A percentile compares a stretch with the other conserved stretches of the same genome.
These are phyloP conservation scores for Paxillus ammoniavirescens DNA, from an alignment of 768 basidiomycete genomes.

Conservation along the genomic window DNA sequence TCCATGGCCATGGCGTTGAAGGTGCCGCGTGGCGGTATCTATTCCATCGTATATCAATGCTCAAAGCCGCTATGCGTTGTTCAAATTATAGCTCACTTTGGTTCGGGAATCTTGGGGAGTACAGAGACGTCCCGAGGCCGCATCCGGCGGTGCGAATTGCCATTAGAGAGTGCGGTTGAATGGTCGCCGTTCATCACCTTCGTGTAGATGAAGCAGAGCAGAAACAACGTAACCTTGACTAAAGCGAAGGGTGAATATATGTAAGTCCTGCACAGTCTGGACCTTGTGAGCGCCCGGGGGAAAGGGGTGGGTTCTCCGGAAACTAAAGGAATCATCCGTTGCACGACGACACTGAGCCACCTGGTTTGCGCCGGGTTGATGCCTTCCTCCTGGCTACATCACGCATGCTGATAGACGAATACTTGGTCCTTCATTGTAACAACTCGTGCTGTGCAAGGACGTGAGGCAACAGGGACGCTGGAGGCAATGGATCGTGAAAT, in stretches of 20 bases:
- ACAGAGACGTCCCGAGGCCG: background rate
- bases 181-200: background rate
- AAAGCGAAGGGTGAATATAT: background rate
- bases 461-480: no score
- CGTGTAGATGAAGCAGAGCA: background rate
- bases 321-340: background rate
- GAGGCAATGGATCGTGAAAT: no score
- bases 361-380: background rate
- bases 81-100: background rate
- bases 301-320: background rate
- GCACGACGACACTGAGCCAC: background rate
- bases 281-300: background rate
- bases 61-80: no score
- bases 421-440: no score
- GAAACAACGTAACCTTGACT: background rate
- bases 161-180: background rate
- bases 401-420: background rate
- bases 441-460: no score
- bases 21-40: conserved; percentile 26
- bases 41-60: no score
- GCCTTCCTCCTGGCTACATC: background rate
- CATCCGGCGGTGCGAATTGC: background rate
- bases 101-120: background rate
- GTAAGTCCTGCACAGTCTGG: background rate
- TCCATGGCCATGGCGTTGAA: conserved; percentile 36